A percentile compares a stretch with the other conserved stretches of the same genome.
Conservation (phyloP, 495 filamentous ascomycete species). For the Hypoxylon fragiforme region DNA sequence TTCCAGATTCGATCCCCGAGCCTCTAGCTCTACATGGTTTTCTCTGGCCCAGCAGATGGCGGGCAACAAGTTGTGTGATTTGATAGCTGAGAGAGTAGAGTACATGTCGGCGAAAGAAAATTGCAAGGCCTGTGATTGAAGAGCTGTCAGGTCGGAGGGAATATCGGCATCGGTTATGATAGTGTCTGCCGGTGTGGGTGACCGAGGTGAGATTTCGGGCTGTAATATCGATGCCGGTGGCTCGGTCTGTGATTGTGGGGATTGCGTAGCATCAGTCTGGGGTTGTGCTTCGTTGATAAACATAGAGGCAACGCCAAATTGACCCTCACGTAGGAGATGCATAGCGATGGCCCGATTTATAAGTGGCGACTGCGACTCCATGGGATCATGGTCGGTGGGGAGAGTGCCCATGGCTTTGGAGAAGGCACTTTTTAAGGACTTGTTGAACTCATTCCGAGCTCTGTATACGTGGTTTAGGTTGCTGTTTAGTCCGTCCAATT, state of each 20-base stretch:
- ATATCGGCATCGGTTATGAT: constrained; percentile 32
- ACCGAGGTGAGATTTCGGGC: constrained; percentile 7
- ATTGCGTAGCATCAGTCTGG: constrained; percentile 5
- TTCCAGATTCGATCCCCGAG: constrained; percentile 86
- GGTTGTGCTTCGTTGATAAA: constrained; percentile 69
- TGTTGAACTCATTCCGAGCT: constrained; percentile 77
- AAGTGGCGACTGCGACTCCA: constrained; percentile 70
- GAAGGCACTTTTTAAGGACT: constrained; percentile 73
- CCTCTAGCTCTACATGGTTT: constrained; percentile 70
- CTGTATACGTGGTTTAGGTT: constrained; percentile 79
- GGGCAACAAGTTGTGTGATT: constrained; percentile 69
- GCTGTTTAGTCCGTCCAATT: constrained; percentile 76
- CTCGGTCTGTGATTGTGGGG: not conserved
- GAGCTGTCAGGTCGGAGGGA: constrained; percentile 52
- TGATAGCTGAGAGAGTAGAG: constrained; percentile 76
- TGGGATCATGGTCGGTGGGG: constrained; percentile 80
- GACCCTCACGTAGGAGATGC: constrained; percentile 92
- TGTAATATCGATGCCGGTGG: constrained; percentile 9
- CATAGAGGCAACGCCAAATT: constrained; percentile 82
- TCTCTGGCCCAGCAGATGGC: constrained; percentile 85
- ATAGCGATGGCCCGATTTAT: constrained; percentile 94
- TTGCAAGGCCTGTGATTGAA: constrained; percentile 70
- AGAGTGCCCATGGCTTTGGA: constrained; percentile 53
- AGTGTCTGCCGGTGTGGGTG: constrained; percentile 24
- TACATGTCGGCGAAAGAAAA: constrained; percentile 88